These are phyloP conservation scores for Lablab purpureus DNA, from an alignment of 306 rosid genomes.

Conservation along the genomic window DNA sequence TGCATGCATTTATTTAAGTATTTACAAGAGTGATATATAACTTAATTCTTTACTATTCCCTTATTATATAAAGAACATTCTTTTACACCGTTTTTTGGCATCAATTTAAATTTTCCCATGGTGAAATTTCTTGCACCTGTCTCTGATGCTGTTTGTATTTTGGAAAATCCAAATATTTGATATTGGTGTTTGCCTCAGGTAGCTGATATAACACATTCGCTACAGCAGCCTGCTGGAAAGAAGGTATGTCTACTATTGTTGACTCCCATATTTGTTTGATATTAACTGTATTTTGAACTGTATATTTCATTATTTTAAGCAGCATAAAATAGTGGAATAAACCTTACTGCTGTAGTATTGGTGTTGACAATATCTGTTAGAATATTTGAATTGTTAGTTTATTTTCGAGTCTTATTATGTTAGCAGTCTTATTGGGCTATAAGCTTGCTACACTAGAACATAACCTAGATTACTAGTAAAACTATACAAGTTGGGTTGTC, in stretches of 20 bases:
- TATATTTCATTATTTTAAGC: slow-evolving; percentile 29
- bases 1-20: slow-evolving; percentile 21
- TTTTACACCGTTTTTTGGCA: not conserved
- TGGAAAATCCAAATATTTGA: slow-evolving; percentile 40
- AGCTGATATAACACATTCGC: slow-evolving; percentile 89
- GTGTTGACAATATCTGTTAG: slow-evolving; percentile 1
- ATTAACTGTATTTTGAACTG: slow-evolving; percentile 10
- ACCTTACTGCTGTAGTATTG: slow-evolving; percentile 10
- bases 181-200: slow-evolving; percentile 60
- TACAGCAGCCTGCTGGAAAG: slow-evolving; percentile 98
- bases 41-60: not conserved
- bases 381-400: slow-evolving; percentile 13
- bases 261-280: slow-evolving; percentile 17
- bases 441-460: not conserved
- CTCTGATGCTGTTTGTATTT: slow-evolving; percentile 22
- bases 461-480: slow-evolving; percentile 10
- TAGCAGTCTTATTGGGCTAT: slow-evolving; percentile 3
- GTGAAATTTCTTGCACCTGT: slow-evolving; percentile 22
- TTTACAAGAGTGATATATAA: slow-evolving; percentile 28
- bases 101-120: not conserved
- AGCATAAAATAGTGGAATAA: slow-evolving; percentile 7
- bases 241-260: slow-evolving; percentile 59
- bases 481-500: not conserved
- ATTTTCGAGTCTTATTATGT: not conserved
- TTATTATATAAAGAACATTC: slow-evolving; percentile 9